These are phyloP conservation scores for Fragaria ananassa DNA, from an alignment of 306 rosid species.

Conservation along the genomic window DNA sequence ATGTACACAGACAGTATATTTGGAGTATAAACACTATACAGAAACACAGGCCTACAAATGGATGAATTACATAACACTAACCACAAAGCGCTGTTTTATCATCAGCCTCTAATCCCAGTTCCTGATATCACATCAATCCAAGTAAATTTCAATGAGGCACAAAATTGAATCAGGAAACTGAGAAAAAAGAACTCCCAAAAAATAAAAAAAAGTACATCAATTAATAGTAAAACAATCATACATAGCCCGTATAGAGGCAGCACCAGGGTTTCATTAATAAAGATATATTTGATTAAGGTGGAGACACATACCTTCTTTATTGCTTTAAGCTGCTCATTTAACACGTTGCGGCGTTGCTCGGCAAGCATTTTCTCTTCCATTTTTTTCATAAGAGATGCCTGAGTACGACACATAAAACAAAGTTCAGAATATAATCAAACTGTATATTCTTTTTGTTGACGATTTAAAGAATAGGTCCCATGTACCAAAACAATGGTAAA, in stretches of 20 bases:
- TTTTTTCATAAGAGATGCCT: constrained; percentile 95
- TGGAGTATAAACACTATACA: not conserved
- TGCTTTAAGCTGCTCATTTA: constrained; percentile 94
- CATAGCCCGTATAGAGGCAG: constrained; percentile 5
- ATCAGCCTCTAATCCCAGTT: constrained; percentile 93
- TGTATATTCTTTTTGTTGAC: not conserved
- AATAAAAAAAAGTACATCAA: not conserved
- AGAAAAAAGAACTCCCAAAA: not conserved
- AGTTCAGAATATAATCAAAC: constrained; percentile 19
- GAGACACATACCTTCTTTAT: constrained; percentile 66
- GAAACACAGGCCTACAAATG: not conserved
- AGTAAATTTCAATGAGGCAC: constrained; percentile 16
- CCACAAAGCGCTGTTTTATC: constrained; percentile 93
- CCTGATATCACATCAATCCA: constrained; percentile 43
- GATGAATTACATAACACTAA: constrained; percentile 27
- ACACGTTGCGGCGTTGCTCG: constrained; percentile 86
- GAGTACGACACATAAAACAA: constrained; percentile 22
- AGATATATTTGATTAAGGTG: not conserved
- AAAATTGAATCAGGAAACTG: constrained; percentile 17
- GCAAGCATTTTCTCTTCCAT: constrained; percentile 95
- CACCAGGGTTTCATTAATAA: not conserved
- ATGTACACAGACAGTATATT: not conserved
- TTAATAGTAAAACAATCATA: not conserved
- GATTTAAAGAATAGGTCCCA: not conserved
- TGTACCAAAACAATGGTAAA: not conserved